Base-by-base conservation (phyloP, 129 eudicot genomes). In the Lonicera japonica region DNA sequence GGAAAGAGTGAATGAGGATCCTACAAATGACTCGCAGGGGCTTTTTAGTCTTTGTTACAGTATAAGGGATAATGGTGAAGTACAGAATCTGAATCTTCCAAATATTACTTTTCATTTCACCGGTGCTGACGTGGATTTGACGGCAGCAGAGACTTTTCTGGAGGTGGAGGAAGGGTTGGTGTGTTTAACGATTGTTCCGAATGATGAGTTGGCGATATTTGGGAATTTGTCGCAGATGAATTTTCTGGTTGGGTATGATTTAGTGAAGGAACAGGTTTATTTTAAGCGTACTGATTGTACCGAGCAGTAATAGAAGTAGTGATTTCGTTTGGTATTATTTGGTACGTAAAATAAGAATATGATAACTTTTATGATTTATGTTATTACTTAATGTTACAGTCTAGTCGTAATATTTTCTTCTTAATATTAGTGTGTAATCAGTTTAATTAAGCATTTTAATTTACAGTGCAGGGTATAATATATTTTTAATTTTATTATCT, bases 191-290 rank as follows among this genome's bases (percentile, higher is more conserved):
- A 60, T 86, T 46, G 40, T 61, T 4, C 70, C 83, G 0, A 12
- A 61, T 5, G 59, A 16, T 11, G 61, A 21, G 6, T 1, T 61
- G n/a, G 68, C 81, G 4, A 73, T 82, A 11, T 67, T 66, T 40
- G 95, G 95, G 4, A 82, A 86, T 43, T 25, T 86, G 25, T 57
- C 71, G 16, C 95, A 86, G 40, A 47, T 50, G 17, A 62, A 79
- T 61, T 64, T 75, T 17, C 64, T 82, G 64, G 66, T 86, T 13
- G 83, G 83, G 1, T 82, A 67, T 79, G 95, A 86, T 73, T 63
- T 73, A 58, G 58, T 58, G 0, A 72, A 63, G 0, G 66, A 77
- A 8, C 59, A 23, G 36, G 63, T 86, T 8, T 73, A 72, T 1
- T 86, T 86, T 52, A 79, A 36, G 66, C 81, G 79, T 5, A 57